Evolutionary conservation across 441 rosid species (phyloP), one percentile per base, ranked within the genome.

Genomic region (Kokia cookei): DNA sequence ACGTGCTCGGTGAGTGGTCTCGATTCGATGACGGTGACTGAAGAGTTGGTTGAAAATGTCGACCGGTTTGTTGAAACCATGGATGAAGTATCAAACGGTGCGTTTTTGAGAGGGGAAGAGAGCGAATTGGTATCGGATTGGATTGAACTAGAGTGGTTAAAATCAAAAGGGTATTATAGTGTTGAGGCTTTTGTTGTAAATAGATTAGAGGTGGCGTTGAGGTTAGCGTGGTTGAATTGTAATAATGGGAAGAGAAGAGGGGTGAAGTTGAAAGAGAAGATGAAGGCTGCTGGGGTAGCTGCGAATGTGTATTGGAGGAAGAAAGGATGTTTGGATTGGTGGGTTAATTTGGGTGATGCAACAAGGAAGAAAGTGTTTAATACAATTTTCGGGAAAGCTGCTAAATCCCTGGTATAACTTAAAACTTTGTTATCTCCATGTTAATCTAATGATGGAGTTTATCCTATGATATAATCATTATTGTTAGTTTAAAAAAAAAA

Each of bases 221-320:
- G 99, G 82, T 69, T 96, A 74, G 95, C 97, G 26, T 96, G 99
- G 99, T 51, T 93, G 82, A 93, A 85, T 77, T 82, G 83, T 79
- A 80, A 75, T 77, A 82, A 75, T 78, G 92, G 87, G 48, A 96
- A 86, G 86, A 91, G 83, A 81, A 80, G 90, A 85, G 94, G 98
- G 69, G 86, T 87, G 79, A 93, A 89, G 80, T 75, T 96, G 83
- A 96, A 90, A 79, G 97, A 96, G 82, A 96, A 88, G 84, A 24
- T 88, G 73, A 79, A 67, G 14, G 87, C 85, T 35, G 85, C 93
- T 0, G 86, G 93, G 50, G 75, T 76, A 37, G 85, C 95, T 2
- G 90, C 91, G 1, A 95, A 91, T 84, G 84, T 87, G 43, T 95
- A 84, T 78, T 96, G 98, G 97, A 93, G 99, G 89, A 92, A 84